Conservation (phyloP, 2,329 filamentous ascomycete species). For the Neoascochyta sp. region DNA sequence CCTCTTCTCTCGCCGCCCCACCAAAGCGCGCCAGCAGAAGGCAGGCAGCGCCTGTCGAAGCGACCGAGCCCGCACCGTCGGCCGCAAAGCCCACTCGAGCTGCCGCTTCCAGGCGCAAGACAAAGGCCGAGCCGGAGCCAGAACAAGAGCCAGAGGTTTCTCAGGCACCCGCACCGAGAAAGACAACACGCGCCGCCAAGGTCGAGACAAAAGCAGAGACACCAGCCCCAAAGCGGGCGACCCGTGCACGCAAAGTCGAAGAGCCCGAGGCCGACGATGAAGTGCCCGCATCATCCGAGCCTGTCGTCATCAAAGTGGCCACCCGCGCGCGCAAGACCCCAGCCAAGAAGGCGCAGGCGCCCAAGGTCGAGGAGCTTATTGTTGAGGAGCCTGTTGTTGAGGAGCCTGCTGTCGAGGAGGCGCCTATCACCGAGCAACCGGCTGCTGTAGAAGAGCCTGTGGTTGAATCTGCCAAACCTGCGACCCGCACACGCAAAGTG, state of each 20-base stretch:
- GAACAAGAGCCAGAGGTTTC: slow-evolving; percentile 9
- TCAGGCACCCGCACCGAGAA: slow-evolving; percentile 15
- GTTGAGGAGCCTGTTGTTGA: slow-evolving; percentile 11
- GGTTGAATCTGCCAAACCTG: slow-evolving; percentile 13
- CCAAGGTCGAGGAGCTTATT: slow-evolving; percentile 6
- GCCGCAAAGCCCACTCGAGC: slow-evolving; percentile 17
- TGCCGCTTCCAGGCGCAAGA: slow-evolving; percentile 19
- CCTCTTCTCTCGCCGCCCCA: slow-evolving; percentile 28
- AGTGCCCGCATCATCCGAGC: too few relatives aligned
- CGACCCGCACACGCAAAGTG: slow-evolving; percentile 18
- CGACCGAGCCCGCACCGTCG: slow-evolving; percentile 14
- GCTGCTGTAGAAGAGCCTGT: slow-evolving; percentile 8
- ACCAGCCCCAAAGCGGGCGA: slow-evolving; percentile 24
- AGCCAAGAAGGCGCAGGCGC: slow-evolving; percentile 1
- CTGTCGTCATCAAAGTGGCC: slow-evolving; percentile 21
- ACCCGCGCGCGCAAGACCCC: slow-evolving; percentile 22
- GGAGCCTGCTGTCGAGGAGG: slow-evolving; percentile 6
- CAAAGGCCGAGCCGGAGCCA: slow-evolving; percentile 14
- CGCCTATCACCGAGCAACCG: slow-evolving; percentile 15
- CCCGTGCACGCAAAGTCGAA: slow-evolving; percentile 22
- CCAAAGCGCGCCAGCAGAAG: slow-evolving; percentile 31
- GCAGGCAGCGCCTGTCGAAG: slow-evolving; percentile 22
- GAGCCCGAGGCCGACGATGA: slow-evolving; percentile 12
- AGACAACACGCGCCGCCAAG: slow-evolving; percentile 19
- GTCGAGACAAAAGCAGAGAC: slow-evolving; percentile 14